Percentiles rank a stretch among this genome's conserved stretches.
Evolutionary conservation across 106 monocot genomes (phyloP).

Genomic region (Xerophyta viscosa): DNA sequence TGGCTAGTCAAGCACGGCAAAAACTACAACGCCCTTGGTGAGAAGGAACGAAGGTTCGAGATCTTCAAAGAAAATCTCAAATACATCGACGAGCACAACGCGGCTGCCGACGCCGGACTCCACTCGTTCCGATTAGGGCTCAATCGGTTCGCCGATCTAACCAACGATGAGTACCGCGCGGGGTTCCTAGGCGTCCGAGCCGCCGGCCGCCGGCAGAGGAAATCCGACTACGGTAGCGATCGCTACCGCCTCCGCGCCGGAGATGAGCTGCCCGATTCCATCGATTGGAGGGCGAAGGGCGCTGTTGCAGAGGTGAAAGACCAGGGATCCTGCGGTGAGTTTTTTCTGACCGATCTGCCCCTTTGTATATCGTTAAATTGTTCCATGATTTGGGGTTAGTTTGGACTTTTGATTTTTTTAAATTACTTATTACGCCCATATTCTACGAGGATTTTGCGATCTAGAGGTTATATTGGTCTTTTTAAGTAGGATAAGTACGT

Average conservation of each 20-base stretch:
- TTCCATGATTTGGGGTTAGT: background rate
- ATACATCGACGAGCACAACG: slow-evolving; percentile 78
- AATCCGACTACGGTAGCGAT: slow-evolving; percentile 7
- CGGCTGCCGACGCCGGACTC: slow-evolving; percentile 29
- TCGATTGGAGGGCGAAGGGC: slow-evolving; percentile 78
- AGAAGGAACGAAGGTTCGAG: slow-evolving; percentile 48
- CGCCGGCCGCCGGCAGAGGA: background rate
- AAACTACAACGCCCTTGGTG: slow-evolving; percentile 27
- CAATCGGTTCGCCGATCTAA: slow-evolving; percentile 87
- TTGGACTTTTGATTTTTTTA: no score
- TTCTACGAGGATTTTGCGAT: no score
- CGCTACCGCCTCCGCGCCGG: slow-evolving; percentile 30
- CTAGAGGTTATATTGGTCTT: no score
- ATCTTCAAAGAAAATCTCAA: slow-evolving; percentile 74
- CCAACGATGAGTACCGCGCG: slow-evolving; percentile 73
- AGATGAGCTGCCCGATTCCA: slow-evolving; percentile 46
- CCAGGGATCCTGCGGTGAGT: slow-evolving; percentile 77
- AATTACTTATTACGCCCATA: no score
- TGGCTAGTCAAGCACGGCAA: slow-evolving; percentile 33
- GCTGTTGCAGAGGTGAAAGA: slow-evolving; percentile 67
- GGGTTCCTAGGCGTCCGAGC: slow-evolving; percentile 29
- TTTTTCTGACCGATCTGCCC: slow-evolving; percentile 1
- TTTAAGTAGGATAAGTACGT: no score
- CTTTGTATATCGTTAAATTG: background rate
- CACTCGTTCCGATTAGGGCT: slow-evolving; percentile 54